Evolutionary conservation across 352 stramenopile species (phyloP).

Genomic region (Peronospora destructor): DNA sequence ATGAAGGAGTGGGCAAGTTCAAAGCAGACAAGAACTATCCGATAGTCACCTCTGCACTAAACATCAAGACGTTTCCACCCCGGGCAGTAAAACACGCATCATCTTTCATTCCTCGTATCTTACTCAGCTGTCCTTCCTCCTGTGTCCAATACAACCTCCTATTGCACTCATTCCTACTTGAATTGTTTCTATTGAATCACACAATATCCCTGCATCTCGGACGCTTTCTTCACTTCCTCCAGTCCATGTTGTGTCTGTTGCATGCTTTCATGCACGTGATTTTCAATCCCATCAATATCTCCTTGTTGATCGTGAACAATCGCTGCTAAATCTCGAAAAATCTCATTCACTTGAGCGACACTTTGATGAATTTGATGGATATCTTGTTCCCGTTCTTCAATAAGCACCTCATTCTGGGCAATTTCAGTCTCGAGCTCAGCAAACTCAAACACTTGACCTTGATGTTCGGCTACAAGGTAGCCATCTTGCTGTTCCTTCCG

Average conservation of each 20-base stretch:
- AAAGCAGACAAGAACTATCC: too few relatives aligned
- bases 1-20: too few relatives aligned
- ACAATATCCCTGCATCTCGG: conserved; percentile 68
- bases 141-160: too few relatives aligned
- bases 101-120: conserved; percentile 18
- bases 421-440: conserved; percentile 79
- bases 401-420: conserved; percentile 83
- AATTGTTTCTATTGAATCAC: conserved; percentile 69
- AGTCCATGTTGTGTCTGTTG: conserved; percentile 79
- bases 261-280: conserved; percentile 75
- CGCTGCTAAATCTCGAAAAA: conserved; percentile 80
- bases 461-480: conserved; percentile 27
- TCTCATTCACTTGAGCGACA: conserved; percentile 87
- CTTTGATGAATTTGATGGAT: conserved; percentile 85
- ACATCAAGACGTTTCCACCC: too few relatives aligned
- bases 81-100: too few relatives aligned
- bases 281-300: conserved; percentile 82
- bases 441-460: conserved; percentile 75
- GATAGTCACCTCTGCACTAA: too few relatives aligned
- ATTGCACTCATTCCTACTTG: too few relatives aligned
- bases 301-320: conserved; percentile 84
- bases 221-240: conserved; percentile 80
- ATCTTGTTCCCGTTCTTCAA: conserved; percentile 84
- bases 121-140: too few relatives aligned
- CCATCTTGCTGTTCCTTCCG: conserved; percentile 6